Evolutionary conservation across 2,329 filamentous ascomycete genomes (phyloP), one percentile per base, ranked within the genome.

Genomic region (Phaeophleospora eucalypticola): DNA sequence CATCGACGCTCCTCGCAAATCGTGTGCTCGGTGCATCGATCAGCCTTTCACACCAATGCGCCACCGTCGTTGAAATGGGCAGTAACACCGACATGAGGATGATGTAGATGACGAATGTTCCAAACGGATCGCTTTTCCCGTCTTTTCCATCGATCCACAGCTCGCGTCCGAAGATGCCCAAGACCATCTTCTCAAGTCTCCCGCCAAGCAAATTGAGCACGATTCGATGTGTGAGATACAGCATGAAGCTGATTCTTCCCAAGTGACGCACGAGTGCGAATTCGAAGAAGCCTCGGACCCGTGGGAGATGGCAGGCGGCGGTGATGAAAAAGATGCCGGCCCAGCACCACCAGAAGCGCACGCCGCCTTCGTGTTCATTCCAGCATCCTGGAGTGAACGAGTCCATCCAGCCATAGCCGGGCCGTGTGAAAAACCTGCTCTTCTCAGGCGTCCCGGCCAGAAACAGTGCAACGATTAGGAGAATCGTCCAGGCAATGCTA

Each of bases 171-270:
- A 48, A 42, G 17, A 52, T 24, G 4, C 20, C 9, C n/a, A 41
- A 43, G 4, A 55, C 14, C 9, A 37, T 16, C 4, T 24, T 17
- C 20, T 39, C 35, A 20, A 43, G 18, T 4, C 7, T 17, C 14
- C 10, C 17, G 20, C 49, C 49, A 12, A 46, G n/a, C 4, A 41
- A 18, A n/a, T 52, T 49, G 27, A 56, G 33, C 1, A 48, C 40
- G 24, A 53, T 38, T 18, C 51, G 53, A 32, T 58, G 56, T 10
- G 49, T 52, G n/a, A 57, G 41, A 41, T 57, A 57, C 4, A 57
- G 45, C 54, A 57, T 57, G 34, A 46, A 57, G 43, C 50, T 55
- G 43, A 57, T 37, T 10, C 49, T 43, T 10, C 54, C 54, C 7
- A 57, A 42, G 33, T 56, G 54, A 10, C 53, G 45, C 35, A 46